These are phyloP conservation scores for Penicillium sp. DNA, from an alignment of 2,329 filamentous ascomycete species.

Conservation along the genomic window DNA sequence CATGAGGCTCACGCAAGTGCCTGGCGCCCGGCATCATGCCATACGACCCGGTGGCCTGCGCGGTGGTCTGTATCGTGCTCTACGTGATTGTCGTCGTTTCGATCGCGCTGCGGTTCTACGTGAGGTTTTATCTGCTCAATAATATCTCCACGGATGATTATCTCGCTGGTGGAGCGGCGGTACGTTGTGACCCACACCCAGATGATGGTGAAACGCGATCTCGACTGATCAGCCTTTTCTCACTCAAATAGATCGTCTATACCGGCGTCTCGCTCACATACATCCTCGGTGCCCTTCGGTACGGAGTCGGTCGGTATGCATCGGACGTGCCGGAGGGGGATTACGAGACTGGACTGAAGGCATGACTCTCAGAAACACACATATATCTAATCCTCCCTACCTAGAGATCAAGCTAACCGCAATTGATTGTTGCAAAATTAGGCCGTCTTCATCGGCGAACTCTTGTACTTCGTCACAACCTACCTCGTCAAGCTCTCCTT, in stretches of 20 bases:
- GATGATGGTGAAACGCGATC: too few relatives aligned
- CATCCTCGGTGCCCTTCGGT: neutral
- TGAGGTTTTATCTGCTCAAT: neutral
- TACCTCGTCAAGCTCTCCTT: slow-evolving; percentile 1
- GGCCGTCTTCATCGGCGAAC: neutral
- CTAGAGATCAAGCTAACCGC: too few relatives aligned
- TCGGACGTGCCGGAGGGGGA: neutral
- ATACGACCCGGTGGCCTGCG: neutral
- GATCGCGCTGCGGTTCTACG: neutral
- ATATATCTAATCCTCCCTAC: too few relatives aligned
- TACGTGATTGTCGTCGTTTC: neutral
- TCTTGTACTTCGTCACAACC: neutral
- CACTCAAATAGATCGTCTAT: neutral
- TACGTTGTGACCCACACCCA: neutral
- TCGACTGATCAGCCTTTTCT: too few relatives aligned
- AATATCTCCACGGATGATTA: neutral
- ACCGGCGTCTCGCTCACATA: neutral
- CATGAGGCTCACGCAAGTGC: neutral
- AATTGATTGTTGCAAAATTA: neutral
- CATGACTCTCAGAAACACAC: too few relatives aligned
- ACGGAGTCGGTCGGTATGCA: neutral
- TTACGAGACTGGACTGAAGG: neutral
- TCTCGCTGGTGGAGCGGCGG: neutral
- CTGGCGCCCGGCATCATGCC: neutral
- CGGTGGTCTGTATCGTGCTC: neutral